Base-by-base conservation (phyloP, 1,139 yeast species). In the Blastobotrys arbuscula region DNA sequence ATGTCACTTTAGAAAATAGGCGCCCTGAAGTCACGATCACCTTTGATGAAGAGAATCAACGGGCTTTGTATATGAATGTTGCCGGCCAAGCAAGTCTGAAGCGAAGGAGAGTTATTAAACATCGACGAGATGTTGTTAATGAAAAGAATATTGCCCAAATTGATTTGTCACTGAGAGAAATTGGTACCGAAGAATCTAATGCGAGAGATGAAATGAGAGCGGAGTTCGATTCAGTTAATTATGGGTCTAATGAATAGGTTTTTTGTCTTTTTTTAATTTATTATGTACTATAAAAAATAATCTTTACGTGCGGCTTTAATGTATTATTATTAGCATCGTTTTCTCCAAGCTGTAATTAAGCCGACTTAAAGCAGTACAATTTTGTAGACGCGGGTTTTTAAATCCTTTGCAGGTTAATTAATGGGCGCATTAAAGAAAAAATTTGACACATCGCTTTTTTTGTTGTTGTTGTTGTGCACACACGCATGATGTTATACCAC, bases 21-120 rank as follows among this genome's bases (percentile, higher is more conserved):
- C 74, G 76, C 56, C 78, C 83, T 31, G 89, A 83, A 56, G 67
- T 82, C 45, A 77, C 78, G 0, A 63, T 82, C 33, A 71, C 77
- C 26, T 72, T 79, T 54, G 73, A 72, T 34, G 75, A 74, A 40
- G 77, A 76, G 53, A 74, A 81, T 37, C 74, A 75, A 41, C 74
- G 73, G n/a, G 92, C 90, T 1, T 77, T 75, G 57, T 92, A 84
- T 65, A 79, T 84, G 53, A 96, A 97, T 9, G 71, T 90, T 23
- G 74, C 79, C 13, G 90, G 94, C 33, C 81, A 83, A 58, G 77
- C 88, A 44, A 94, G 84, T 57, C 77, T 92, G 63, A 87, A 85
- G 70, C 84, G 90, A 62, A 82, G 95, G 63, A 81, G 97, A 66
- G 80, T 81, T 21, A 78, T 75, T 53, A 78, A 81, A 48, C 68